Base-by-base conservation (phyloP, 768 basidiomycete genomes). In the Rhizopogon roseolus region DNA sequence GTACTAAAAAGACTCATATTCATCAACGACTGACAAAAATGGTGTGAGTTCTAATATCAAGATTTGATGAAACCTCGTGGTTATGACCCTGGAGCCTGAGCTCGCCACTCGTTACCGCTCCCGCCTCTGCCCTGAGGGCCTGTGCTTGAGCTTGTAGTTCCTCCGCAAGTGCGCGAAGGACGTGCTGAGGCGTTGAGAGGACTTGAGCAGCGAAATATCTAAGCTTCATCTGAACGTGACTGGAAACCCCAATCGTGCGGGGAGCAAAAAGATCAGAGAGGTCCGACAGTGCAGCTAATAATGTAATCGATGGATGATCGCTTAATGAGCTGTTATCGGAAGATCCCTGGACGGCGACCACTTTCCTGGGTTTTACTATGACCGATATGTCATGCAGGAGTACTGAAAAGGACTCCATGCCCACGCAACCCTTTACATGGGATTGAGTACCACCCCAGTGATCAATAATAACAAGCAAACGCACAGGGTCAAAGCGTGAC, bases 171-270 rank as follows among this genome's bases (percentile, higher is more conserved):
- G 63, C 61, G 45, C 63, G 64, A 42, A 86, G 62, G 41, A 75
- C 61, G 4, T 60, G 57, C 40, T 72, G 60, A 1, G 85, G 79
- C n/a, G 73, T 77, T 1, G 79, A 73, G 19, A 80, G 54, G 6
- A 84, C 64, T 59, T 85, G 80, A 6, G 84, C 86, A 5, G 81
- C 81, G 57, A 91, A 92, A 68, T 86, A 92, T 13, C 74, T 66
- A 25, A 90, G 59, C 69, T 90, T 92, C 59, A 81, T 81, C 8
- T 73, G 65, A 46, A 81, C 66, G 59, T 79, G 79, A 49, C 71
- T 73, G 49, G 55, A 61, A 65, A 36, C 61, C 57, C 10, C 62
- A 55, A 36, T 72, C 63, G 28, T 61, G 22, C 2, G 11, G 29
- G 25, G 11, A 34, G 51, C 28, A 42, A 68, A 71, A 17, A 71